phyloP scores from a whole-genome alignment of 1,284 basidiomycete species.

The Ceratobasidium sp. region DNA sequence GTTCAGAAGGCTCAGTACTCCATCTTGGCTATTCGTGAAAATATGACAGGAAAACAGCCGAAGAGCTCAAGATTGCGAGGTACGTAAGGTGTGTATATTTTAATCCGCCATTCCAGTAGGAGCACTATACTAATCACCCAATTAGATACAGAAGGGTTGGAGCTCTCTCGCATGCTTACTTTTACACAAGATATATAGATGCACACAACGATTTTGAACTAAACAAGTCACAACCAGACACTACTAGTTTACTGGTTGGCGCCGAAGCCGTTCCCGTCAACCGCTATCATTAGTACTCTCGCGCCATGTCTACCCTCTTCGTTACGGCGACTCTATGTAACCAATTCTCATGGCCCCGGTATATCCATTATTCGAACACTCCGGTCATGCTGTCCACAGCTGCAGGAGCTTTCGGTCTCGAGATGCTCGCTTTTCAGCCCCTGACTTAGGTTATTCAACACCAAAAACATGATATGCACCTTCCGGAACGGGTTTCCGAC shows the following conservation, averaged over 20 bases:
- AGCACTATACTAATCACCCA: background rate
- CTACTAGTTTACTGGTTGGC: background rate
- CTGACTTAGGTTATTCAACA: background rate
- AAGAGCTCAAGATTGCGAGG: background rate
- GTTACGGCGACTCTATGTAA: slow-evolving; percentile 26
- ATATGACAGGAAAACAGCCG: slow-evolving; percentile 1
- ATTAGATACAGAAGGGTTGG: background rate
- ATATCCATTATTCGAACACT: slow-evolving; percentile 24
- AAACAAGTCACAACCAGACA: background rate
- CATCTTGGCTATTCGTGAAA: background rate
- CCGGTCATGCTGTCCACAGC: slow-evolving; percentile 8
- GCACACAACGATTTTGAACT: slow-evolving; percentile 21
- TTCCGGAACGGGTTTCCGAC: slow-evolving; percentile 29
- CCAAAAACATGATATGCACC: background rate
- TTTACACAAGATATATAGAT: slow-evolving; percentile 1
- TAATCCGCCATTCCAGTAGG: background rate
- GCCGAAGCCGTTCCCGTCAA: background rate
- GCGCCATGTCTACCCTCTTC: slow-evolving; percentile 21
- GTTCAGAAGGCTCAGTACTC: slow-evolving; percentile 12
- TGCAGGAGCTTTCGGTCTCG: slow-evolving; percentile 27
- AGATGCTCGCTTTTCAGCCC: slow-evolving; percentile 43
- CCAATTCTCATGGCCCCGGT: slow-evolving; percentile 35
- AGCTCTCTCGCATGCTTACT: background rate
- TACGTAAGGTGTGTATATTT: slow-evolving; percentile 10
- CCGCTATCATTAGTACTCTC: slow-evolving; percentile 25